phyloP scores from a whole-genome alignment of 2,329 filamentous ascomycete genomes.

The Piedraia hortae region DNA sequence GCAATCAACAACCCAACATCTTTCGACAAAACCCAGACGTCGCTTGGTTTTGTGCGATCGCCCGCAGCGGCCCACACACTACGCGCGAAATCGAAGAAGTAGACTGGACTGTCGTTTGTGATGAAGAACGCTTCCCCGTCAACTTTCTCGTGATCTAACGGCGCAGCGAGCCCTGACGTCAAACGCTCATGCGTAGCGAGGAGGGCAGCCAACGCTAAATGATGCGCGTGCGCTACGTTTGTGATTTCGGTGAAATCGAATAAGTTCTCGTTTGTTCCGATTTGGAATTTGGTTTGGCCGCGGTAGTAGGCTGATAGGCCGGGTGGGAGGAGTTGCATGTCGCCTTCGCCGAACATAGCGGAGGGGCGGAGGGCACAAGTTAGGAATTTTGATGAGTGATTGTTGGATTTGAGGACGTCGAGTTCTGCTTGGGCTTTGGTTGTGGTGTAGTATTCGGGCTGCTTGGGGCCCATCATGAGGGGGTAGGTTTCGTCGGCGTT shows the following conservation, averaged over 20 bases:
- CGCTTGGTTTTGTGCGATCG: constrained; percentile 11
- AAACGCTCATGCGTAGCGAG: constrained; percentile 17
- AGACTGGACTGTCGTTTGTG: constrained; percentile 22
- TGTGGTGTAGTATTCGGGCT: constrained; percentile 24
- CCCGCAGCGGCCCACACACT: constrained; percentile 20
- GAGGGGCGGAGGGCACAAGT: constrained; percentile 23
- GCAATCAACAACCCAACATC: constrained; percentile 18
- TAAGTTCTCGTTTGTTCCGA: constrained; percentile 24
- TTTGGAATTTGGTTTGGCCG: constrained; percentile 23
- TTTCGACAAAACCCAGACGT: constrained; percentile 18
- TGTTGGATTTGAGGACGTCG: constrained; percentile 22
- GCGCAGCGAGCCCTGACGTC: constrained; percentile 10
- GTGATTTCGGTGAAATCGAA: constrained; percentile 27
- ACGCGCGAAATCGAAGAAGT: constrained; percentile 24
- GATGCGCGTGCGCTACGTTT: constrained; percentile 24
- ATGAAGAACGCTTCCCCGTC: constrained; percentile 25
- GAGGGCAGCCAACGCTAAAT: constrained; percentile 23
- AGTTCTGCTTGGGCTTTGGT: constrained; percentile 24
- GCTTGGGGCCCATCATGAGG: constrained; percentile 17
- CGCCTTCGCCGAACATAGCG: constrained; percentile 24
- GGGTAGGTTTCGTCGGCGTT: constrained; percentile 23
- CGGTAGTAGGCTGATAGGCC: constrained; percentile 19
- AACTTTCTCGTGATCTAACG: constrained; percentile 20
- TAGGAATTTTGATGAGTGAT: constrained; percentile 17
- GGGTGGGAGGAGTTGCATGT: constrained; percentile 19